Base-by-base conservation (phyloP, 345 rosid genomes). In the Populus simonii region DNA sequence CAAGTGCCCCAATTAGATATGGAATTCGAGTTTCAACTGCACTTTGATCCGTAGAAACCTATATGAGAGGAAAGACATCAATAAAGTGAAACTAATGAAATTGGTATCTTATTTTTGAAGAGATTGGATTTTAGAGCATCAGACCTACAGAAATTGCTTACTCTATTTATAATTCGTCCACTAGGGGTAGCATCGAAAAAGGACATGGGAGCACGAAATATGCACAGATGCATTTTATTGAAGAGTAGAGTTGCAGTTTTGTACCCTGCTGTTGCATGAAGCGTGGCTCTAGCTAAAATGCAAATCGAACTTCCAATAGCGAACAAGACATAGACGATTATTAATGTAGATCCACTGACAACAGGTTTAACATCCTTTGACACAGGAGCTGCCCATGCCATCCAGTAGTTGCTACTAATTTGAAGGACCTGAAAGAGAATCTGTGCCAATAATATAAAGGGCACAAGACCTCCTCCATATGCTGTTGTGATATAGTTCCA, bases 1-100 rank as follows among this genome's bases (percentile, higher is more conserved):
- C 87, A 76, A 86, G 81, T 57, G 81, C 20, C 38, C 83, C 93
- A 55, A 89, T 71, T 76, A 81, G 84, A 78, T 55, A 70, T 1
- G 90, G 90, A 79, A 94, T 85, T 66, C 36, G 84, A 80, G 80
- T 29, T 65, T 94, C 97, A 29, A 88, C 87, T 0, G 90, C 85
- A 70, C 89, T 89, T 81, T 93, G 97, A 82, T 94, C 97, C 0
- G 94, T 91, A 35, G 98, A 94, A 76, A 92, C 98, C 97, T 94
- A 63, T 16, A 25, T 81, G 41, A 62, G 71, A 41, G 69, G 62
- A 47, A 69, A 57, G 5, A 70, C 36, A 70, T 66, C 33, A 47
- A 43, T 5, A 17, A 71, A 47, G 35, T 55, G 0, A 59, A 59
- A 29, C 3, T 2, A 22, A 15, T 22, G 38, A 3, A 29, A 22